A percentile compares a stretch with the other conserved stretches of the same genome.
These are phyloP conservation scores for Eudorina sp. DNA, from an alignment of 139 green algal species.

Conservation along the genomic window DNA sequence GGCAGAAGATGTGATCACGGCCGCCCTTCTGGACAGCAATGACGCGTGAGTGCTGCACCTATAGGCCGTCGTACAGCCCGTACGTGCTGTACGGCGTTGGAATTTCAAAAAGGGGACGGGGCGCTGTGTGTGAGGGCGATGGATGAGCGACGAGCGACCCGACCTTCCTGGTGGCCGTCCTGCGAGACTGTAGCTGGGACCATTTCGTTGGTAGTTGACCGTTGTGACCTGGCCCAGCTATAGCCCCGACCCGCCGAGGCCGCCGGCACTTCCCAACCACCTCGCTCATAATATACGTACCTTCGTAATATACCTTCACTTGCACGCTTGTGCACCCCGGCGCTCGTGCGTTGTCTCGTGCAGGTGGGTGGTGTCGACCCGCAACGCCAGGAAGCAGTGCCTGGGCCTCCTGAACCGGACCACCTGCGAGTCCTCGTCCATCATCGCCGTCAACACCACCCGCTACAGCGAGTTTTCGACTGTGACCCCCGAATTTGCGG, in stretches of 20 bases:
- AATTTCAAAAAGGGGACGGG: neutral
- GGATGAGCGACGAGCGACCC: neutral
- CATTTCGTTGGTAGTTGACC: no score
- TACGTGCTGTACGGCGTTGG: neutral
- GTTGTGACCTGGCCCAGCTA: neutral
- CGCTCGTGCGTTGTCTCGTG: no score
- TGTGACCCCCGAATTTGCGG: neutral
- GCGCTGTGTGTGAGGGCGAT: neutral
- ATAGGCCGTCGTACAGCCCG: no score
- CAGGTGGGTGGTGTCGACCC: neutral
- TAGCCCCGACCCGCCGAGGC: neutral
- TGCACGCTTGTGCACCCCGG: neutral
- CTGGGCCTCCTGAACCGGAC: neutral
- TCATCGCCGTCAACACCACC: neutral
- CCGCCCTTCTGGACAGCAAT: neutral
- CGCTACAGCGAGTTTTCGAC: neutral
- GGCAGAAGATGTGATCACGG: neutral
- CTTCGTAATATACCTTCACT: no score
- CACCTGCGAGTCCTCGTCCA: neutral
- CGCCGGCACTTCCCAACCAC: neutral
- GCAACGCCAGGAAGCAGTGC: neutral
- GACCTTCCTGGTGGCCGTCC: neutral
- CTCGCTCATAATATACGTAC: neutral
- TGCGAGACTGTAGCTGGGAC: neutral
- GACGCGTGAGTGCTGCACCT: conserved; percentile 7